Conservation (phyloP, 1,139 yeast species). For the Ogataea hybrid region DNA sequence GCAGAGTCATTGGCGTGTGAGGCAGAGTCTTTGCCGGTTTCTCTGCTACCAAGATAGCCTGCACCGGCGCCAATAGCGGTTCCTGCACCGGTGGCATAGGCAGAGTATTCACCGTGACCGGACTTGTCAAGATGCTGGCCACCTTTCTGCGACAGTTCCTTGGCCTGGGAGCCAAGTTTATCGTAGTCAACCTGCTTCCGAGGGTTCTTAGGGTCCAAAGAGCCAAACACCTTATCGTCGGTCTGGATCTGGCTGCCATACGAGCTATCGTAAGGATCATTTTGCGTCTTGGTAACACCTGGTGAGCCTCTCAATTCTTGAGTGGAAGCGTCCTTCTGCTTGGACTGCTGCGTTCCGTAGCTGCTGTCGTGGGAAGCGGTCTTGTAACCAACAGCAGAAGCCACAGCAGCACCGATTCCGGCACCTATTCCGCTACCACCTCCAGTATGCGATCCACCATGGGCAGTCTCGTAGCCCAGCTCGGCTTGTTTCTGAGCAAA, state of each 20-base stretch:
- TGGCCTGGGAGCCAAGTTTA: conserved; percentile 9
- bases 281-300: not conserved
- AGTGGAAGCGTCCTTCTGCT: conserved; percentile 2
- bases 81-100: conserved; percentile 13
- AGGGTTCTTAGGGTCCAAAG: not conserved
- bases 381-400: conserved; percentile 1
- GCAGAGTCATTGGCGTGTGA: not conserved
- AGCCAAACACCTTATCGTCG: not conserved
- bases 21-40: not conserved
- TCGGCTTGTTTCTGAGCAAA: conserved; percentile 4
- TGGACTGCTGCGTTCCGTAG: not conserved
- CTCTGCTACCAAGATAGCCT: conserved; percentile 16
- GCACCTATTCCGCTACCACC: conserved; percentile 3
- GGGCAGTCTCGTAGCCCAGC: conserved; percentile 3
- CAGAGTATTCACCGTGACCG: conserved; percentile 11
- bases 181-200: conserved; percentile 4
- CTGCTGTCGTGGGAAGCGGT: not conserved
- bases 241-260: conserved; percentile 1
- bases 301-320: conserved; percentile 10
- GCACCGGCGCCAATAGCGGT: conserved; percentile 20
- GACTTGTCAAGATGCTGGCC: conserved; percentile 12
- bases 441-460: conserved; percentile 9
- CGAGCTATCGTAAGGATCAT: not conserved
- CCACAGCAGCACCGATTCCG: conserved; percentile 5
- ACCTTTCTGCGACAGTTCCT: conserved; percentile 11